These are phyloP conservation scores for Diplodia mutila DNA, from an alignment of 2,329 filamentous ascomycete species.

Conservation along the genomic window DNA sequence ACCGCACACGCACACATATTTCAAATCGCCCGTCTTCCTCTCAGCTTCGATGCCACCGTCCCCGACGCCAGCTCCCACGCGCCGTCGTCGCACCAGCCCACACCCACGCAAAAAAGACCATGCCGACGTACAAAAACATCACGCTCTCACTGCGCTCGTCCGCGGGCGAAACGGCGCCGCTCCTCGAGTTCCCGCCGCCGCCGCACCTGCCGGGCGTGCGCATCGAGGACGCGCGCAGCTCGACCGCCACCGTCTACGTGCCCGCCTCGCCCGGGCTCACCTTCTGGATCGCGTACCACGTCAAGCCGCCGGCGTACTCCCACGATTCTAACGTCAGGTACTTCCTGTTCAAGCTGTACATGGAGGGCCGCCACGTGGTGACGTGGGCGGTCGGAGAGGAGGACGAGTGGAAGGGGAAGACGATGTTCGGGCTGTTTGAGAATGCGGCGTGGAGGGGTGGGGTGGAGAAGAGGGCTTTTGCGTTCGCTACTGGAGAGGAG, in stretches of 20 bases:
- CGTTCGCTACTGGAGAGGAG: slow-evolving; percentile 37
- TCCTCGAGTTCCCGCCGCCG: slow-evolving; percentile 21
- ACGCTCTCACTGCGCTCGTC: slow-evolving; percentile 21
- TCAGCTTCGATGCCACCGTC: neutral
- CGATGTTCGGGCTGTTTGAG: slow-evolving; percentile 50
- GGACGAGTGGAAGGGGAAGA: slow-evolving; percentile 49
- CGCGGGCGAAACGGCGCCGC: slow-evolving; percentile 12
- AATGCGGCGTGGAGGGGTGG: slow-evolving; percentile 35
- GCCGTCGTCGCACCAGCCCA: neutral
- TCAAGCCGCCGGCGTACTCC: slow-evolving; percentile 14
- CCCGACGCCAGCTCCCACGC: neutral
- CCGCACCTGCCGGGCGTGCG: neutral
- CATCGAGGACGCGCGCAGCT: neutral
- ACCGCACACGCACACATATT: neutral
- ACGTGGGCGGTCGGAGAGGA: slow-evolving; percentile 51
- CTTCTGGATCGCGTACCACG: slow-evolving; percentile 25
- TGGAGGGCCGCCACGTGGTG: slow-evolving; percentile 44
- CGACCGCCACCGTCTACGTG: slow-evolving; percentile 16
- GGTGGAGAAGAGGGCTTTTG: slow-evolving; percentile 48
- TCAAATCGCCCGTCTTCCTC: neutral
- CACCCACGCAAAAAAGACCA: neutral
- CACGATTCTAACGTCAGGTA: slow-evolving; percentile 17
- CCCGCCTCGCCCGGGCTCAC: slow-evolving; percentile 4
- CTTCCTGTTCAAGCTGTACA: slow-evolving; percentile 53
- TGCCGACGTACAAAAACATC: slow-evolving; percentile 23